Percentiles rank a stretch among this genome's conserved stretches.
Evolutionary conservation across 495 filamentous ascomycete genomes (phyloP).

Genomic region (Penicillium manginii): DNA sequence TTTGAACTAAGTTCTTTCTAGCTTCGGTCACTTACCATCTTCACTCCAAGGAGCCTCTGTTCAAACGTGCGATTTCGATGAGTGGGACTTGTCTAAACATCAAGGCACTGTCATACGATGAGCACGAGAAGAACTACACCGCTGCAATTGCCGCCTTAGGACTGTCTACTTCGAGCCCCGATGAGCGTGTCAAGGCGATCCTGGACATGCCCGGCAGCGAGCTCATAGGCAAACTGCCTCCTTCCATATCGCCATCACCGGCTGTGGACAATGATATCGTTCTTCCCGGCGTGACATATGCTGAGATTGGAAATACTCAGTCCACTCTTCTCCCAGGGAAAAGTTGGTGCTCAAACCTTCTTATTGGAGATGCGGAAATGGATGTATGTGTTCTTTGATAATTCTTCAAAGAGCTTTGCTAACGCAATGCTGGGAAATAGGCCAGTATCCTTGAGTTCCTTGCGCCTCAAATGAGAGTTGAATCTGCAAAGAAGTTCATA

Average conservation of each 20-base stretch:
- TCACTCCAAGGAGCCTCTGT: constrained; percentile 38
- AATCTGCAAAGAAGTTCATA: constrained; percentile 37
- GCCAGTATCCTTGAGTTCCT: constrained; percentile 33
- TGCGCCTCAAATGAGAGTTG: constrained; percentile 27
- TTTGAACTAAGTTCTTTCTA: constrained; percentile 13
- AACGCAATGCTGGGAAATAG: constrained; percentile 9
- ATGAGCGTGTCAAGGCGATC: constrained; percentile 38
- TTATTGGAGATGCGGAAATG: constrained; percentile 45
- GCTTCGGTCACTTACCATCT: constrained; percentile 45
- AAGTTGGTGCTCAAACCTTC: constrained; percentile 42
- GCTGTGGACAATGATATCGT: constrained; percentile 45
- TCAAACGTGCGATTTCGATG: constrained; percentile 45
- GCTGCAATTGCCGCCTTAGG: constrained; percentile 39
- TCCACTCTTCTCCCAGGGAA: constrained; percentile 29
- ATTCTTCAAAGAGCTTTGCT: neutral
- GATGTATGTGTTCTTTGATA: constrained; percentile 37
- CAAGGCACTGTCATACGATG: constrained; percentile 30
- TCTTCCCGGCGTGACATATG: constrained; percentile 26
- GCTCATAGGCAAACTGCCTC: constrained; percentile 35
- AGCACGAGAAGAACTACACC: constrained; percentile 43
- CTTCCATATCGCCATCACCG: constrained; percentile 20
- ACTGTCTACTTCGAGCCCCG: constrained; percentile 27
- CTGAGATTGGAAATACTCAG: constrained; percentile 20
- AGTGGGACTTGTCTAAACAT: constrained; percentile 41
- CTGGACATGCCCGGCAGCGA: constrained; percentile 36